Evolutionary conservation across 305 asterid species (phyloP), one percentile per base, ranked within the genome.

Genomic region (Fraxinus albicans): DNA sequence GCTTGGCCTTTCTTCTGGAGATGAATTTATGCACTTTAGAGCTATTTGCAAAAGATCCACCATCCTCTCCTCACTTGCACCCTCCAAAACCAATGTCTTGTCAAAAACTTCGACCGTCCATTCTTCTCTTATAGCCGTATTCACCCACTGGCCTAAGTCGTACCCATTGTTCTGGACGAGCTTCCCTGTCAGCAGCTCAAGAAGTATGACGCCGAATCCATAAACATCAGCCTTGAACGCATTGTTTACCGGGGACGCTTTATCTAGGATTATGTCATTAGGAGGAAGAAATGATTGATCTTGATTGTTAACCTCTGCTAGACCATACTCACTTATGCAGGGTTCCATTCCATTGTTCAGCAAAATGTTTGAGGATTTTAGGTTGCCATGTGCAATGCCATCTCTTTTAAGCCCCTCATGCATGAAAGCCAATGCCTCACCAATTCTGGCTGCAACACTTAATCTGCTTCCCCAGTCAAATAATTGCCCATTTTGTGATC

Each of bases 81-180:
- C 93, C 47, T 88, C 93, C 6, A 84, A 70, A 40, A 91, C 82
- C 21, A 94, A 86, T 1, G 80, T 77, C 79, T 86, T 84, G 73
- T 94, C 97, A 47, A 94, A 93, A 55, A 94, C 96, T 77, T 94
- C 94, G 12, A 86, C 93, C 0, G 94, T 92, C 98, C 98, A 93
- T 80, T 94, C 95, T 84, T 93, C 98, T 70, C 91, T 83, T 36
- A 92, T 91, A 3, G 93, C 89, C 7, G 93, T 87, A 76, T 87
- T 84, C 76, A 94, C 97, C 98, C 97, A 94, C 74, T 84, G 81
- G 3, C 91, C 92, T 6, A 94, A 90, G 73, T 93, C 97, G n/a
- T 79, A 79, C 23, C 91, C 92, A 58, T 85, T 82, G 81, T 86
- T 89, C 72, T 90, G 90, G 42, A 93, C 93, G 12, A 86, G 83